Evolutionary conservation across 2,329 filamentous ascomycete genomes (phyloP).

Genomic region (Diaporthe aspalathi): DNA sequence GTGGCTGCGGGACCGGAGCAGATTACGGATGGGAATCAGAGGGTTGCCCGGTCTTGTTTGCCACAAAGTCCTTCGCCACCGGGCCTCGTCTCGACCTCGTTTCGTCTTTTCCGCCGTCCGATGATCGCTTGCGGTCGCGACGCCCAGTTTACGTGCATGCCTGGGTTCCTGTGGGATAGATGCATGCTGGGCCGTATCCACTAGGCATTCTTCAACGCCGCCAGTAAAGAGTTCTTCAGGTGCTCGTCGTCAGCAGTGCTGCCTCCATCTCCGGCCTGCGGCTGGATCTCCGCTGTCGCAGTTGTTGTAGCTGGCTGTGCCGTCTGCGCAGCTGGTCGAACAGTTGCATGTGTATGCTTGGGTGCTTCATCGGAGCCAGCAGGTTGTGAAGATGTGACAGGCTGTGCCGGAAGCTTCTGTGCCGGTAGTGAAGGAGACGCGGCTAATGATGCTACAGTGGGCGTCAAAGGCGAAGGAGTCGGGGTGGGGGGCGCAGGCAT

Average conservation of each 20-base stretch:
- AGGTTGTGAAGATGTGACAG: constrained; percentile 12
- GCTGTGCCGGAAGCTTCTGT: constrained; percentile 33
- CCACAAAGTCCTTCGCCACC: neutral
- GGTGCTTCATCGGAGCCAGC: constrained; percentile 36
- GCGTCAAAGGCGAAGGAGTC: neutral
- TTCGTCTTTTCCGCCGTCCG: neutral
- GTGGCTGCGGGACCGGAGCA: constrained; percentile 2
- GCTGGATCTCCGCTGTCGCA: neutral
- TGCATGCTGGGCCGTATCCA: neutral
- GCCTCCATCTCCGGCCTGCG: constrained; percentile 1
- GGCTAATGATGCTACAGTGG: constrained; percentile 31
- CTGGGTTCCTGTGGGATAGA: neutral
- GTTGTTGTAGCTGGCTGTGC: constrained; percentile 11
- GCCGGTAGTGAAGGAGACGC: constrained; percentile 23
- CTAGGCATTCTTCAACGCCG: constrained; percentile 31
- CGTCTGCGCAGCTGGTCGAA: constrained; percentile 34
- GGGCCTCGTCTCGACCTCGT: constrained; percentile 25
- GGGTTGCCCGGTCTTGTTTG: constrained; percentile 29
- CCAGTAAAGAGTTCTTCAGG: constrained; percentile 27
- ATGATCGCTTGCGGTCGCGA: constrained; percentile 21
- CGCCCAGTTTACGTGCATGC: constrained; percentile 26
- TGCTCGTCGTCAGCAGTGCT: constrained; percentile 21
- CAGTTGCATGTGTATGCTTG: constrained; percentile 33
- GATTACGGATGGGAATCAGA: constrained; percentile 8
- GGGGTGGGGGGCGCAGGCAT: constrained; percentile 31